A percentile compares a stretch with the other conserved stretches of the same genome.
These are phyloP conservation scores for Malassezia furfur DNA, from an alignment of 1,284 basidiomycete species.

Conservation along the genomic window DNA sequence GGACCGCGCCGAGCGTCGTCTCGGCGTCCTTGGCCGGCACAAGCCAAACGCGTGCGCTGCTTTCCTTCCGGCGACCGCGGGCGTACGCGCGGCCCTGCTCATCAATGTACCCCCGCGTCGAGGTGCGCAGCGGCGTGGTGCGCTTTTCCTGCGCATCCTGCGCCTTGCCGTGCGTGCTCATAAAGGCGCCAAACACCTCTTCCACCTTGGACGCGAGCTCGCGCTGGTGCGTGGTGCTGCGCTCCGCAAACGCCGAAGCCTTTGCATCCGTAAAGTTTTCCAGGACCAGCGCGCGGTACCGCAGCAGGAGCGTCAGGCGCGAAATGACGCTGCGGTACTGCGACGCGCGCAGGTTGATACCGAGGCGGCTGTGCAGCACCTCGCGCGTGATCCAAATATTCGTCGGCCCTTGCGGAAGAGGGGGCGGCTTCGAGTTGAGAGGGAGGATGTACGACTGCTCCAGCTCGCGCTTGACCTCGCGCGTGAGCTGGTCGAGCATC, in stretches of 20 bases:
- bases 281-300: slow-evolving; percentile 55
- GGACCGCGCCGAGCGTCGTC: slow-evolving; percentile 53
- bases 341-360: slow-evolving; percentile 59
- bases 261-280: slow-evolving; percentile 14
- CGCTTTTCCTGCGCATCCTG: slow-evolving; percentile 2
- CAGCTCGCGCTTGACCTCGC: slow-evolving; percentile 57
- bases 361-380: slow-evolving; percentile 58
- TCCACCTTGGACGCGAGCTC: slow-evolving; percentile 23
- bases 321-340: slow-evolving; percentile 63
- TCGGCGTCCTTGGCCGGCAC: slow-evolving; percentile 57
- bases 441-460: slow-evolving; percentile 63
- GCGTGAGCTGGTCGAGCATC: slow-evolving; percentile 61
- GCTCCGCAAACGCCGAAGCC: slow-evolving; percentile 1
- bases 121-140: not conserved
- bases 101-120: slow-evolving; percentile 21
- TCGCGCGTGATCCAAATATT: slow-evolving; percentile 59
- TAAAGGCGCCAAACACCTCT: slow-evolving; percentile 25
- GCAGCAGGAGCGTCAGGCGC: slow-evolving; percentile 64
- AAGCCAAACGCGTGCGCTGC: slow-evolving; percentile 67
- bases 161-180: slow-evolving; percentile 24
- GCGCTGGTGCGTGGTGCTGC: slow-evolving; percentile 1
- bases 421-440: slow-evolving; percentile 59
- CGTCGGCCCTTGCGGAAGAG: slow-evolving; percentile 26
- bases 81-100: slow-evolving; percentile 28
- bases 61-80: slow-evolving; percentile 37